phyloP scores from a whole-genome alignment of 2,329 filamentous ascomycete species.

The Sarocladium oryzae region DNA sequence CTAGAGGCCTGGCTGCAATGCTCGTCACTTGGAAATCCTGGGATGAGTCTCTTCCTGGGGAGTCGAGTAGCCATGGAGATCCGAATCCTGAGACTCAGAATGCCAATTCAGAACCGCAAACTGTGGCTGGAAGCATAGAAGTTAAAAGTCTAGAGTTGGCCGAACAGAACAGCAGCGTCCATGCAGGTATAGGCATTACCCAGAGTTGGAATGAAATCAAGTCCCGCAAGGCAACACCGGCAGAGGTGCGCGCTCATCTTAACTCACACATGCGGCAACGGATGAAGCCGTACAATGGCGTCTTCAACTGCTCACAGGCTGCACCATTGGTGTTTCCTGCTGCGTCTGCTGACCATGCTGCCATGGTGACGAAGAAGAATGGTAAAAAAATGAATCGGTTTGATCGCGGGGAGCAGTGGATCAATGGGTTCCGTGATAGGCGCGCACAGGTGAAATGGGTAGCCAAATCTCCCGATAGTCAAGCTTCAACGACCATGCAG shows the following conservation, averaged over 20 bases:
- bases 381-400: conserved; percentile 10
- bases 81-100: background rate
- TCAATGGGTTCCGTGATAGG: conserved; percentile 16
- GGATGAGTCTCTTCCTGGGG: background rate
- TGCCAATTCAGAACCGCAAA: background rate
- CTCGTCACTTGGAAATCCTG: conserved; percentile 43
- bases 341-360: background rate
- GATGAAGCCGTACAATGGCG: conserved; percentile 8
- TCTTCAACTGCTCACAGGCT: background rate
- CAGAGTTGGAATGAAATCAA: background rate
- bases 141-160: background rate
- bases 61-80: background rate
- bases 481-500: conserved; percentile 16
- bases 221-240: background rate
- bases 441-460: conserved; percentile 17
- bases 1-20: conserved; percentile 42
- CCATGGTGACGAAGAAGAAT: background rate
- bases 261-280: conserved; percentile 6
- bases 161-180: background rate
- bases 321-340: conserved; percentile 6
- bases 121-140: background rate
- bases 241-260: background rate
- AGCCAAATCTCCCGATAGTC: conserved; percentile 13
- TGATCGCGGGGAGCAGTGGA: conserved; percentile 16
- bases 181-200: background rate